phyloP scores from a whole-genome alignment of 805 yeast species.

The Nakazawaea anatomiae region DNA sequence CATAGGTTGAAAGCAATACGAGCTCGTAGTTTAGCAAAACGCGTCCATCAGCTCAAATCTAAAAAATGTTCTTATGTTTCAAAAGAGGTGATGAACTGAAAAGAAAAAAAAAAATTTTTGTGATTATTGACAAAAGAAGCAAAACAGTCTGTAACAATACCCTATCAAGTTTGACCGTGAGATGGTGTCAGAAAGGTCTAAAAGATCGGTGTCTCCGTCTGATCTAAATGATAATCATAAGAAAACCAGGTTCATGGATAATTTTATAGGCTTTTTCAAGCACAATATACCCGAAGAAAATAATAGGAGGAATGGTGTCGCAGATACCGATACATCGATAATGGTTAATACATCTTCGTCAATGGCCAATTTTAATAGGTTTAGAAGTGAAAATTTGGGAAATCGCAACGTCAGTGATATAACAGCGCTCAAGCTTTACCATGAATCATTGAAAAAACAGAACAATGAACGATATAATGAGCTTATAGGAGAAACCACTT shows the following conservation, averaged over 20 bases:
- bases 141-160: not conserved
- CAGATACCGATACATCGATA: not conserved
- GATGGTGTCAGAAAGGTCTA: not conserved
- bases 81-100: not conserved
- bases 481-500: conserved; percentile 5
- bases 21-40: too few relatives aligned
- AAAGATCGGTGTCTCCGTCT: conserved; percentile 1
- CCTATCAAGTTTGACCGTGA: not conserved
- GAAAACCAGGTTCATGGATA: not conserved
- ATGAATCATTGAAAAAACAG: conserved; percentile 6
- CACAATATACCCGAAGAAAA: not conserved
- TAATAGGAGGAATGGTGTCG: not conserved
- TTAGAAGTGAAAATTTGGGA: conserved; percentile 5
- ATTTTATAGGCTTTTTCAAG: not conserved
- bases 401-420: conserved; percentile 8
- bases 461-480: conserved; percentile 1
- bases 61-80: too few relatives aligned
- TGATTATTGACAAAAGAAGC: not conserved
- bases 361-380: conserved; percentile 6
- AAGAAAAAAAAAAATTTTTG: not conserved
- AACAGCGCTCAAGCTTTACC: conserved; percentile 4
- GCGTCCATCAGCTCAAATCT: too few relatives aligned
- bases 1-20: too few relatives aligned
- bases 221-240: not conserved
- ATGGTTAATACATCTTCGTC: not conserved